Evolutionary conservation across 192 early-diverging fungal species (phyloP).

Genomic region (Rhizophagus clarus): DNA sequence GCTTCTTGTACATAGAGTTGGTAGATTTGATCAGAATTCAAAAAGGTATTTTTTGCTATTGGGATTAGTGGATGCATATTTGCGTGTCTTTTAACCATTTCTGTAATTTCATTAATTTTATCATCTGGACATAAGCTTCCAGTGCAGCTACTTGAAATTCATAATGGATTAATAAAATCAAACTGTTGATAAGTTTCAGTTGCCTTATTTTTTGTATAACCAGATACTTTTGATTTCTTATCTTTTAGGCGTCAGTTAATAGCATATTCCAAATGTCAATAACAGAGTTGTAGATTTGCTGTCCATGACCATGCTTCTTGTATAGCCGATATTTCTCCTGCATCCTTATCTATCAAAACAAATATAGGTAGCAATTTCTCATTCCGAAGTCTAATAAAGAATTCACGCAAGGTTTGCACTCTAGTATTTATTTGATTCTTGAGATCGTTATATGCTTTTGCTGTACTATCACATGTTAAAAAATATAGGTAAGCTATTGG

Average conservation of each 20-base stretch:
- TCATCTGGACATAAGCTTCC: conserved; percentile 12
- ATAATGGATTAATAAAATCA: conserved; percentile 12
- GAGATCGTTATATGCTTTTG: neutral
- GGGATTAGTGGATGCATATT: conserved; percentile 12
- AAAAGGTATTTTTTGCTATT: conserved; percentile 15
- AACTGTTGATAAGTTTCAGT: conserved; percentile 15
- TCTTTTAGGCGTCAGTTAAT: neutral
- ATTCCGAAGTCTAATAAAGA: neutral
- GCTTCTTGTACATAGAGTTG: neutral
- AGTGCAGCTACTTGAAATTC: neutral
- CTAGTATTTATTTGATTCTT: conserved; percentile 9
- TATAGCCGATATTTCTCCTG: conserved; percentile 6
- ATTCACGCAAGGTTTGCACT: neutral
- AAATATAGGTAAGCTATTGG: conserved; percentile 3
- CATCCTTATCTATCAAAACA: conserved; percentile 22
- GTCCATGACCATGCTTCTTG: conserved; percentile 23
- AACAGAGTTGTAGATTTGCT: conserved; percentile 9
- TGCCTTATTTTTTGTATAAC: conserved; percentile 3
- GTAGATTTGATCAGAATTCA: neutral
- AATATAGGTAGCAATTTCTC: neutral
- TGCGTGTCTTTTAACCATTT: conserved; percentile 23
- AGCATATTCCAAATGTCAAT: conserved; percentile 12
- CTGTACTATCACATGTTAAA: neutral
- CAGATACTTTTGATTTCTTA: conserved; percentile 10
- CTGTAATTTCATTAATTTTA: conserved; percentile 13